Evolutionary conservation across 1,139 yeast species (phyloP).

Genomic region (Yamadazyma triangularis): DNA sequence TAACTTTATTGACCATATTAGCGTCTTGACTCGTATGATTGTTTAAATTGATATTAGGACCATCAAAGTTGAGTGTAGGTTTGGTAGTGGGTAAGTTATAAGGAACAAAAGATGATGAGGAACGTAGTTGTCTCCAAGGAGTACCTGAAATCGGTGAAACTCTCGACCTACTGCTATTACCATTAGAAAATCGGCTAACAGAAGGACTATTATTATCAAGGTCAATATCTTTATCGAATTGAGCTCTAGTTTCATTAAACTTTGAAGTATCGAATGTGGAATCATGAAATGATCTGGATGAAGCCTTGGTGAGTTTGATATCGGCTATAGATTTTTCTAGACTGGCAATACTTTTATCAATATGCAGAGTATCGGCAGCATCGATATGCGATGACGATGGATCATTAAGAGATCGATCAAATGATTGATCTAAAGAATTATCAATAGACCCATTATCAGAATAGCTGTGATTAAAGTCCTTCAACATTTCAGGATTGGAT

Average conservation of each 20-base stretch:
- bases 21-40: slow-evolving; percentile 4
- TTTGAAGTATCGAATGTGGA: slow-evolving; percentile 9
- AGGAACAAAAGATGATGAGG: slow-evolving; percentile 13
- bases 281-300: slow-evolving; percentile 5
- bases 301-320: slow-evolving; percentile 8
- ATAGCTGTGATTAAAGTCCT: too few species aligned
- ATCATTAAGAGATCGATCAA: background rate
- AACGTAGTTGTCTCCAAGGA: slow-evolving; percentile 32
- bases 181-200: slow-evolving; percentile 5
- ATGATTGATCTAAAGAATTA: background rate
- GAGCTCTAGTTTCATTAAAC: slow-evolving; percentile 26
- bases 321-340: slow-evolving; percentile 19
- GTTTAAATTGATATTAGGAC: slow-evolving; percentile 4
- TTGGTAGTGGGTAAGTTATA: slow-evolving; percentile 7
- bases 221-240: slow-evolving; percentile 27
- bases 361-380: slow-evolving; percentile 2
- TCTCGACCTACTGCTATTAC: slow-evolving; percentile 4
- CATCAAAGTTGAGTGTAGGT: slow-evolving; percentile 9
- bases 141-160: slow-evolving; percentile 13
- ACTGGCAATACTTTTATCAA: slow-evolving; percentile 21
- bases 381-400: background rate
- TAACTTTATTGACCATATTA: slow-evolving; percentile 7
- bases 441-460: too few species aligned
- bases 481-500: slow-evolving; percentile 18
- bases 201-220: slow-evolving; percentile 9